These are phyloP conservation scores for Hammondia hammondi DNA, from an alignment of 169 alveolate genomes.

Conservation along the genomic window DNA sequence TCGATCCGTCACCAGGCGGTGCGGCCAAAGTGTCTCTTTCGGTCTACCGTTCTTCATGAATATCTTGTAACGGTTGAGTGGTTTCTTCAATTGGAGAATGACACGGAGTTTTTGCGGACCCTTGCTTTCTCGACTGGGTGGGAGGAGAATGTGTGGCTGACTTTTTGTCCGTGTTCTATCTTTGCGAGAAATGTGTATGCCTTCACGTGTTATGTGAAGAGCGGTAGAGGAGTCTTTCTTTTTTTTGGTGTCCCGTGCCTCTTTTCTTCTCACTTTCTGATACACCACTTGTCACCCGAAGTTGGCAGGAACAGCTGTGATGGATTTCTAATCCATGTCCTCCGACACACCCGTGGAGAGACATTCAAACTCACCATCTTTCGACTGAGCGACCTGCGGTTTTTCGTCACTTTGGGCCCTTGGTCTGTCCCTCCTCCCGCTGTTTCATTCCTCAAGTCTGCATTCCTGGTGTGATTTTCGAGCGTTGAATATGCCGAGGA, in stretches of 20 bases:
- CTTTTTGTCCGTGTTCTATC: too few relatives aligned
- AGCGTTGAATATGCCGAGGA: too few relatives aligned
- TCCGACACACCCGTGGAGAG: background rate
- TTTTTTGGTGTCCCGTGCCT: background rate
- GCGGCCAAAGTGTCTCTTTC: background rate
- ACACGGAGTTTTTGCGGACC: too few relatives aligned
- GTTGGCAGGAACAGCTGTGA: background rate
- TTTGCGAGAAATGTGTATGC: too few relatives aligned
- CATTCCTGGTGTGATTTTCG: background rate
- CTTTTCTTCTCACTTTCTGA: background rate
- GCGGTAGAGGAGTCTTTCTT: background rate
- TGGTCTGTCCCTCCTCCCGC: background rate
- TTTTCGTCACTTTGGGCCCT: background rate
- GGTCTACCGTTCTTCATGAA: background rate
- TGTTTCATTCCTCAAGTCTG: background rate
- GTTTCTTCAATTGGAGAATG: too few relatives aligned
- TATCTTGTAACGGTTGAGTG: background rate
- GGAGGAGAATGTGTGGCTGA: too few relatives aligned
- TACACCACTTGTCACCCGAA: background rate
- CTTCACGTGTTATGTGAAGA: too few relatives aligned
- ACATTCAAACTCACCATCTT: background rate
- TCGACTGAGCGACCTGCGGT: constrained; percentile 2
- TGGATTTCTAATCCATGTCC: background rate
- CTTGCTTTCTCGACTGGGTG: too few relatives aligned
- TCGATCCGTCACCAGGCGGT: too few relatives aligned